phyloP scores from a whole-genome alignment of 2,329 filamentous ascomycete genomes.

The Arthrinium phaeospermum region DNA sequence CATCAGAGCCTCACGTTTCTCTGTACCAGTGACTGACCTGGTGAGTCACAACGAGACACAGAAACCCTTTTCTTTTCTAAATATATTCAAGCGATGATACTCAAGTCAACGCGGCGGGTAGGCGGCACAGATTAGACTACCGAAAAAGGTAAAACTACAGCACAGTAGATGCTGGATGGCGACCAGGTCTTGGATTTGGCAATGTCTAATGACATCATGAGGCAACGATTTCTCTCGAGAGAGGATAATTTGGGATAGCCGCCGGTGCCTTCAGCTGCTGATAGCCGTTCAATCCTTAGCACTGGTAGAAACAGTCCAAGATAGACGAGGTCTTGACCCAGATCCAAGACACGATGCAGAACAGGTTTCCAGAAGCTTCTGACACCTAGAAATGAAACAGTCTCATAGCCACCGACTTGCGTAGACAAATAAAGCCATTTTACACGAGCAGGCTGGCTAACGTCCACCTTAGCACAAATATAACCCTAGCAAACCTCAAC shows the following conservation, averaged over 20 bases:
- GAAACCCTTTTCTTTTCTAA: background rate
- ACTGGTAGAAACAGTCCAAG: background rate
- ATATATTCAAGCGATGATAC: background rate
- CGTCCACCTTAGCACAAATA: background rate
- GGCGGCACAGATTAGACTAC: background rate
- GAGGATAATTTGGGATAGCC: background rate
- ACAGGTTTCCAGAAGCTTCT: background rate
- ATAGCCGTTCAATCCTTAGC: background rate
- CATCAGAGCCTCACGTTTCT: background rate
- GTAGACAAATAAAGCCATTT: no score
- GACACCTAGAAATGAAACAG: background rate
- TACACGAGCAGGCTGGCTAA: no score
- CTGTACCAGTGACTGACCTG: background rate
- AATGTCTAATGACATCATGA: background rate
- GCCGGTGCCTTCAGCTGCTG: background rate
- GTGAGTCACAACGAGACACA: background rate
- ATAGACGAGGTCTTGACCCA: background rate
- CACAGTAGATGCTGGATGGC: background rate
- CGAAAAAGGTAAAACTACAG: background rate
- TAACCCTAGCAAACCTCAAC: background rate
- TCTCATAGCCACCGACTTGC: background rate
- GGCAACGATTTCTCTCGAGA: no score
- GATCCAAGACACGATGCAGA: background rate
- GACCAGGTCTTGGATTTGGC: background rate
- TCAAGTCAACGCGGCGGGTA: background rate